These are phyloP conservation scores for Vitis cinerea DNA, from an alignment of 164 flowering plant genomes.

Conservation along the genomic window DNA sequence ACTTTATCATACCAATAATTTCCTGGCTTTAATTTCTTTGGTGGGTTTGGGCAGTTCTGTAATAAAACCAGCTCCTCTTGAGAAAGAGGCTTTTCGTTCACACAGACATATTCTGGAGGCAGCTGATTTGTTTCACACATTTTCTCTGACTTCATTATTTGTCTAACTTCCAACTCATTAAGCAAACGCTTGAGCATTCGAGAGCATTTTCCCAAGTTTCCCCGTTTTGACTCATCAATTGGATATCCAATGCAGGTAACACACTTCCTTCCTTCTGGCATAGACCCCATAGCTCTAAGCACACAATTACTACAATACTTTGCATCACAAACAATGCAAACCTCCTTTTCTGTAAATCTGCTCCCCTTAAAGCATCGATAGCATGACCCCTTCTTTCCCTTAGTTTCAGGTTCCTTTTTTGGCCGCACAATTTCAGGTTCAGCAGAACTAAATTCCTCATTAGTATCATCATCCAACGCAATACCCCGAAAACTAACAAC, in stretches of 20 bases:
- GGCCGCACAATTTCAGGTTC: conserved; percentile 24
- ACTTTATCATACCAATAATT: conserved; percentile 98
- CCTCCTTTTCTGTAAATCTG: conserved; percentile 90
- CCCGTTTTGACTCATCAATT: conserved; percentile 76
- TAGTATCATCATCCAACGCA: conserved; percentile 32
- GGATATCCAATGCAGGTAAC: conserved; percentile 83
- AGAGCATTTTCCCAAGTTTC: conserved; percentile 82
- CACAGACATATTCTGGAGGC: conserved; percentile 72
- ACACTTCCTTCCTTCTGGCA: conserved; percentile 99
- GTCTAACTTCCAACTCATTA: conserved; percentile 67
- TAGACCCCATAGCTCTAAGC: conserved; percentile 97
- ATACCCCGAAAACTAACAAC: conserved; percentile 48
- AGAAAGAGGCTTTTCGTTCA: conserved; percentile 77
- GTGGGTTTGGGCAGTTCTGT: conserved; percentile 84
- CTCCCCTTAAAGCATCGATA: conserved; percentile 82
- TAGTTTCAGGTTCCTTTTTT: conserved; percentile 33
- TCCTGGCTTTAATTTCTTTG: conserved; percentile 88
- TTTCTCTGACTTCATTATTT: conserved; percentile 87
- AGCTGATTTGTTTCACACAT: conserved; percentile 84
- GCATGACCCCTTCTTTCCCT: conserved; percentile 63
- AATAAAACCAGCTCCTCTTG: conserved; percentile 71
- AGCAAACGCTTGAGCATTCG: conserved; percentile 79
- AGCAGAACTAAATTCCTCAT: conserved; percentile 28
- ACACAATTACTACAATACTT: conserved; percentile 91
- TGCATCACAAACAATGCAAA: conserved; percentile 90